These are phyloP conservation scores for Lipomyces yamadae DNA, from an alignment of 805 yeast species.

Conservation along the genomic window DNA sequence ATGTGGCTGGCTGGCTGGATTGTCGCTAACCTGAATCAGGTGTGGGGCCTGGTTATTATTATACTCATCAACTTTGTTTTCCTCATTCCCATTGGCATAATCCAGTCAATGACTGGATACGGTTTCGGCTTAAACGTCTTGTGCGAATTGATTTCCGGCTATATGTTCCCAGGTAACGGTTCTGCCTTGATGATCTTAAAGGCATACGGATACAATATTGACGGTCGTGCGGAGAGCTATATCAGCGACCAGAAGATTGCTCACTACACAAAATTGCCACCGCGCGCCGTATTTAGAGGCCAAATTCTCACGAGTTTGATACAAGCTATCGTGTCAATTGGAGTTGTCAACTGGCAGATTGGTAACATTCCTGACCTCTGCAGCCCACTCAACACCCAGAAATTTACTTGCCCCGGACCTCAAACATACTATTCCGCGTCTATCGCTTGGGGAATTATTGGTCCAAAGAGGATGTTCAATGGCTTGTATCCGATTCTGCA, in stretches of 20 bases:
- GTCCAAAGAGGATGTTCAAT: slow-evolving; percentile 64
- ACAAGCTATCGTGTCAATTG: slow-evolving; percentile 52
- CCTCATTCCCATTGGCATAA: slow-evolving; percentile 64
- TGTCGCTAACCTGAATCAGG: slow-evolving; percentile 37
- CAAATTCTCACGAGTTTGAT: slow-evolving; percentile 54
- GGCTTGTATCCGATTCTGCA: slow-evolving; percentile 59
- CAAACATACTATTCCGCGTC: slow-evolving; percentile 59
- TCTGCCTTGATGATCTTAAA: slow-evolving; percentile 67
- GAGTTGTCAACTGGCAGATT: slow-evolving; percentile 52
- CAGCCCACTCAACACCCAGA: slow-evolving; percentile 49
- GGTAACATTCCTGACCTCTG: slow-evolving; percentile 52
- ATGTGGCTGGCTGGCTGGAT: slow-evolving; percentile 35
- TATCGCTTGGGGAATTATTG: slow-evolving; percentile 67
- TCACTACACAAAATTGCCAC: slow-evolving; percentile 68
- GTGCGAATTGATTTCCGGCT: slow-evolving; percentile 68
- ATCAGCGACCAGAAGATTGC: slow-evolving; percentile 64
- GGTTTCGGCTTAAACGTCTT: slow-evolving; percentile 64
- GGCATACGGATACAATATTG: slow-evolving; percentile 62
- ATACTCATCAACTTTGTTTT: slow-evolving; percentile 59
- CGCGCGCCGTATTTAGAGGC: slow-evolving; percentile 61
- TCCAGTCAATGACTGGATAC: slow-evolving; percentile 66
- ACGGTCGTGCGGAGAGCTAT: slow-evolving; percentile 60
- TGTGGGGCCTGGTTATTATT: slow-evolving; percentile 57
- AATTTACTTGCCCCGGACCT: slow-evolving; percentile 57
- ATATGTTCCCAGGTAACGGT: slow-evolving; percentile 64